Conservation (phyloP, 1,284 basidiomycete genomes). For the Heterobasidion annosum region DNA sequence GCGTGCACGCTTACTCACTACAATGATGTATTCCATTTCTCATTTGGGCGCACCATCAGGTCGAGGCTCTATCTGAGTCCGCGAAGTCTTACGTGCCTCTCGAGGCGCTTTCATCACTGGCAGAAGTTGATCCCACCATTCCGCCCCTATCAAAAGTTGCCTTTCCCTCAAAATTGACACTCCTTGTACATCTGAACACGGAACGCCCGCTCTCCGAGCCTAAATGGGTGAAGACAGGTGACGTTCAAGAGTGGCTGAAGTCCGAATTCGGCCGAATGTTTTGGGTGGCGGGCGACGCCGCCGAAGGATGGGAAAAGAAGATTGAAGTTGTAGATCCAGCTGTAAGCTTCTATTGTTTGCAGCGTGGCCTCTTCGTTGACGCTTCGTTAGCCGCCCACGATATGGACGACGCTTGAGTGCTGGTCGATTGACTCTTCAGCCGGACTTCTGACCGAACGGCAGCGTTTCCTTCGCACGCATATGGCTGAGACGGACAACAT, state of each 20-base stretch:
- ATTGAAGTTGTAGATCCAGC: constrained; percentile 90
- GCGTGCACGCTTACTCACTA: constrained; percentile 18
- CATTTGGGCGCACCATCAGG: constrained; percentile 29
- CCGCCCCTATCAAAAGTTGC: constrained; percentile 55
- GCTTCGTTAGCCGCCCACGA: constrained; percentile 70
- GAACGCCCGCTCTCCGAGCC: constrained; percentile 86
- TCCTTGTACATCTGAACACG: constrained; percentile 73
- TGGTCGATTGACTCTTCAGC: constrained; percentile 81
- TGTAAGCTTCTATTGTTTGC: constrained; percentile 35
- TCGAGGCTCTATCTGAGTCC: constrained; percentile 67
- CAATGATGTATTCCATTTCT: constrained; percentile 1
- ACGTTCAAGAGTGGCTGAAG: constrained; percentile 87
- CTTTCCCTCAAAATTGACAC: constrained; percentile 41
- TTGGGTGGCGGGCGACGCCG: constrained; percentile 63
- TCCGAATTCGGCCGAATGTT: constrained; percentile 82
- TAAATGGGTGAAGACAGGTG: constrained; percentile 92
- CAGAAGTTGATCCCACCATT: constrained; percentile 46
- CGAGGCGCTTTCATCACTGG: constrained; percentile 33
- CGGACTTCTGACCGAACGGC: constrained; percentile 68
- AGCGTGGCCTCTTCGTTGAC: constrained; percentile 7
- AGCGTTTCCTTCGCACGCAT: constrained; percentile 82
- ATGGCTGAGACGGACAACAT: constrained; percentile 81
- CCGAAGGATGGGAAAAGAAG: constrained; percentile 88
- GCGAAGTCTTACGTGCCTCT: constrained; percentile 62
- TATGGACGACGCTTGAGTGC: constrained; percentile 78